Evolutionary conservation across 1,284 basidiomycete genomes (phyloP).

Genomic region (Naganishia sp.): DNA sequence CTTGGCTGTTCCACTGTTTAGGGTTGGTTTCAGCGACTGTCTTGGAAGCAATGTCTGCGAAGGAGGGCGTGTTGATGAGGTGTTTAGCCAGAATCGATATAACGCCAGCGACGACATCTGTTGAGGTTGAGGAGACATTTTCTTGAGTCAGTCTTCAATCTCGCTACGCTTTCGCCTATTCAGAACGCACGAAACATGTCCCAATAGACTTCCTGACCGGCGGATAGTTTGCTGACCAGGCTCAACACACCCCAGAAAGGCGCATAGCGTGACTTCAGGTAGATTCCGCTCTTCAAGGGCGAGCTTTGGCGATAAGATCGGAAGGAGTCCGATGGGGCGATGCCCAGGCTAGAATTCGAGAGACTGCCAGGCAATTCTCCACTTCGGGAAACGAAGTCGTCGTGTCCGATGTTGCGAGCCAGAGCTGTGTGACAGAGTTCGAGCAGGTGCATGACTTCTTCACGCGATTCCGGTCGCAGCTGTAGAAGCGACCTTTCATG

Average conservation of each 20-base stretch:
- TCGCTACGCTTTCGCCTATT: background rate
- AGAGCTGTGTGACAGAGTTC: conserved; percentile 49
- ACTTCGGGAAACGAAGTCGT: conserved; percentile 25
- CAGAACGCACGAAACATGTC: conserved; percentile 28
- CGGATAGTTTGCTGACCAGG: conserved; percentile 44
- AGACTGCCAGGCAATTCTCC: background rate
- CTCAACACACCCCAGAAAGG: conserved; percentile 50
- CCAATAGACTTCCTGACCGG: conserved; percentile 40
- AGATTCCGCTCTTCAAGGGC: conserved; percentile 21
- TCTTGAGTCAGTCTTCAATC: background rate
- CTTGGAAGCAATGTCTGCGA: background rate
- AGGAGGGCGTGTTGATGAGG: background rate
- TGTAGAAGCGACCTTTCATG: conserved; percentile 20
- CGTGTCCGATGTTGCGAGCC: conserved; percentile 28
- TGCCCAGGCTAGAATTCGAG: conserved; percentile 5
- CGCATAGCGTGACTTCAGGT: conserved; percentile 48
- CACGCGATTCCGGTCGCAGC: conserved; percentile 45
- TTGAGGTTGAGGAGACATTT: background rate
- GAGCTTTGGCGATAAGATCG: background rate
- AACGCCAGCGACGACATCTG: conserved; percentile 11
- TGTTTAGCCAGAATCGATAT: conserved; percentile 28
- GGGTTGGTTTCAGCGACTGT: background rate
- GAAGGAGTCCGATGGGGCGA: conserved; percentile 16
- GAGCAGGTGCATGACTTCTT: conserved; percentile 46
- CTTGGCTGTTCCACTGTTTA: background rate